Evolutionary conservation across 2,329 filamentous ascomycete species (phyloP), one percentile per base, ranked within the genome.

Genomic region (Colletotrichum tamarilloi): DNA sequence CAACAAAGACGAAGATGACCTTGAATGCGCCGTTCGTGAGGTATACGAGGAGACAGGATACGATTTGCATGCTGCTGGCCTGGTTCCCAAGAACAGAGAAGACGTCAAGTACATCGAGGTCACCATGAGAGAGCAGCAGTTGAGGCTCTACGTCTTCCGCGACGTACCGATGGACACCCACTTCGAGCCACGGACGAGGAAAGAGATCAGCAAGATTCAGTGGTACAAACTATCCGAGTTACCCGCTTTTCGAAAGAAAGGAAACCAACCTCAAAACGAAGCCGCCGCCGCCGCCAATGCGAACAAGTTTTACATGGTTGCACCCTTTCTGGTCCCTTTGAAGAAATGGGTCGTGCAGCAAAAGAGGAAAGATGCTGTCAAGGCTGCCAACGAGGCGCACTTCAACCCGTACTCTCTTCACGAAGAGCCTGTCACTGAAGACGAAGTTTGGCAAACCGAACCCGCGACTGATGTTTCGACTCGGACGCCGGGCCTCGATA

Each of bases 301-400:
- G 53, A 95, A 94, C 81, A 98, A 96, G 79, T 98, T 98, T 81
- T 99, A 98, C 84, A 98, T 98, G 94, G 97, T 99, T 22, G 95
- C 95, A 0, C 95, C 96, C 0, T 99, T 99, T 80, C 86, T 98
- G 67, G 91, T 91, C 1, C 93, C 92, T 6, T 84, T 99, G 62
- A 95, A 95, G 82, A 95, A 94, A 81, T 98, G 95, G 95, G 95
- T 98, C 59, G 86, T 91, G n/a, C 90, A 93, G 75, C 94, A 97
- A 83, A 93, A 91, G 85, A 95, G 92, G 83, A 87, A 89, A n/a
- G 93, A 94, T 77, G 85, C 86, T 9, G 85, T 86, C 77, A 85
- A 84, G 75, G 80, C 82, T 22, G 77, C 84, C 32, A 85, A 80
- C 49, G 81, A 80, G 38, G 81, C 82, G 16, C 84, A 88, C 38